A percentile compares a stretch with the other conserved stretches of the same genome.
phyloP scores from a whole-genome alignment of 139 green algal genomes.

The Chlorella ohadii region DNA sequence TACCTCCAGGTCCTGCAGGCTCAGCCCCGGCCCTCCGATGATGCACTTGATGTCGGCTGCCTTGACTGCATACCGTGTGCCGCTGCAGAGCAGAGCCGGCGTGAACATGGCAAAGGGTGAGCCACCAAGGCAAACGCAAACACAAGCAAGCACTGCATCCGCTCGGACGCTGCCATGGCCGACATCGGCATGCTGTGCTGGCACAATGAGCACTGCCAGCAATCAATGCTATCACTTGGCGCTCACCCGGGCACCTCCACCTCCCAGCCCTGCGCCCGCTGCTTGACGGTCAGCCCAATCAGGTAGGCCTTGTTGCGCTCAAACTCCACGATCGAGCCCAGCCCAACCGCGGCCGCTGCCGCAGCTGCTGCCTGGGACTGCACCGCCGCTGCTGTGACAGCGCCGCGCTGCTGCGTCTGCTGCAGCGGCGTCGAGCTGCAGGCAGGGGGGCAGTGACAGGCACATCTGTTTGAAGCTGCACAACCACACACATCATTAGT shows the following conservation, averaged over 20 bases:
- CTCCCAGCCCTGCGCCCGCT: conserved; percentile 8
- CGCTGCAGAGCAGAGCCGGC: not conserved
- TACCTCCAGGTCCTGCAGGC: too few relatives aligned
- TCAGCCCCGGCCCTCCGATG: conserved; percentile 5
- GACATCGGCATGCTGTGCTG: too few relatives aligned
- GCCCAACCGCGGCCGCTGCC: not conserved
- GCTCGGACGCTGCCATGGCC: too few relatives aligned
- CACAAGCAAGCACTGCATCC: too few relatives aligned
- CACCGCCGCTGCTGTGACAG: not conserved
- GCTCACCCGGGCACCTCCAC: conserved; percentile 15
- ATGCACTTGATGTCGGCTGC: conserved; percentile 26
- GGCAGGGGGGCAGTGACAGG: not conserved
- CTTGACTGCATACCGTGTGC: conserved; percentile 18
- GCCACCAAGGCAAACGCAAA: too few relatives aligned
- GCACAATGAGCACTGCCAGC: too few relatives aligned
- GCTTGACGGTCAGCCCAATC: conserved; percentile 21
- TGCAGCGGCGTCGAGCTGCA: not conserved
- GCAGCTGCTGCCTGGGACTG: not conserved
- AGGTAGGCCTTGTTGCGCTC: not conserved
- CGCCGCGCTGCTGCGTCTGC: not conserved
- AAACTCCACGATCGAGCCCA: conserved; percentile 33
- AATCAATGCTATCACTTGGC: too few relatives aligned
- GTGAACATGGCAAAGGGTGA: too few relatives aligned
- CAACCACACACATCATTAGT: too few relatives aligned
- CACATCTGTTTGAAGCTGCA: too few relatives aligned